Base-by-base conservation (phyloP, 1,284 basidiomycete species). In the Papiliotrema terrestris region DNA sequence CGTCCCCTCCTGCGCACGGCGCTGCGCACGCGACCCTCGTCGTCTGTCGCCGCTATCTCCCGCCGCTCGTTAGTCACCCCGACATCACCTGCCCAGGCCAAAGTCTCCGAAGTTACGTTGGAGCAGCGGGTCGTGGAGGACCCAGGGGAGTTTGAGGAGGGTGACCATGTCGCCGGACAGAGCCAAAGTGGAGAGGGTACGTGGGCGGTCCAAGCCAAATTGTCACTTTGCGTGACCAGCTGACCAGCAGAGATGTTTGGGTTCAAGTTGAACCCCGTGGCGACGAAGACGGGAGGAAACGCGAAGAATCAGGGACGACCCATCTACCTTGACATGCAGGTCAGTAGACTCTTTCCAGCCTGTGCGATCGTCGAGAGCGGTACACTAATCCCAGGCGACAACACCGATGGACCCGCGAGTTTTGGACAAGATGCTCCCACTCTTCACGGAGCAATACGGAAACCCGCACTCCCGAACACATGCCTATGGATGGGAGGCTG, bases 401-500 rank as follows among this genome's bases (percentile, higher is more conserved):
- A 98, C 96, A 5, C 96, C 96, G 19, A 86, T 97, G 58, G 96
- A 99, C 74, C 96, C 96, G 29, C 86, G 96, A 56, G 96, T 98
- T 4, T 82, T 98, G 55, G 96, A 98, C 77, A 86, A 89, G 26
- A 99, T 98, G 95, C 81, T 99, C 52, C 96, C 96, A 0, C 97
- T 85, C 76, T 80, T 94, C 66, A 96, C 95, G 15, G 92, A 98
- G 76, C 91, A 94, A 75, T 98, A 89, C 71, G 96, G 96, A 8
- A 99, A 99, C 78, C 96, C 96, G 9, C 96, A 98, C 72, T 95
- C 91, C 70, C 85, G 94, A 57, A 98, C 96, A 29, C 96, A 98
- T 76, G 92, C 95, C 0, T 98, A 98, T 76, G 96, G 96, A 6
- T 98, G 96, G 96, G 96, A 99, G 77, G 91, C 95, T 6, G 96